Conservation (phyloP, 495 filamentous ascomycete species). For the Aspergillus haitiensis region DNA sequence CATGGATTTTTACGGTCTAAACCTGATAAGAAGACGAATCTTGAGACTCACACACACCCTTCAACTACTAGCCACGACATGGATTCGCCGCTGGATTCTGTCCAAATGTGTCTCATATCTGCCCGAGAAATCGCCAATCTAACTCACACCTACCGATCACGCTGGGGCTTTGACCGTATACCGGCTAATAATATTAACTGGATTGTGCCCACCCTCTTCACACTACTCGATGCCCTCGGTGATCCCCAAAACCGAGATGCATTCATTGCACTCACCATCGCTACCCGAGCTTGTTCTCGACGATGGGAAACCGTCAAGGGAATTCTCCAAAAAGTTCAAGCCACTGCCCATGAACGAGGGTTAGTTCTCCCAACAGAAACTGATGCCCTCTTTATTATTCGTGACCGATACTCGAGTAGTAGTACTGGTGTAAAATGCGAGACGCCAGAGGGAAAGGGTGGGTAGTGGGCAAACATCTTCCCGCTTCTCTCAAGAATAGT, state of each 20-base stretch:
- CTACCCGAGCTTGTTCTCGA: conserved; percentile 28
- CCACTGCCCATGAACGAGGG: conserved; percentile 28
- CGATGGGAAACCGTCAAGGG: conserved; percentile 34
- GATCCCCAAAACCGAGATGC: conserved; percentile 28
- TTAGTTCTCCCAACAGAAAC: conserved; percentile 31
- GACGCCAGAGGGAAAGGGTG: not conserved
- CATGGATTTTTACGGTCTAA: conserved; percentile 17
- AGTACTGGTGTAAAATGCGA: conserved; percentile 5
- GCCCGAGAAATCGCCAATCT: conserved; percentile 27
- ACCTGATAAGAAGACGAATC: not conserved
- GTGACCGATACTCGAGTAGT: conserved; percentile 7
- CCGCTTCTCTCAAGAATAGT: too few species aligned
- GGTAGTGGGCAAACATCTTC: too few species aligned
- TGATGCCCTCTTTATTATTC: conserved; percentile 25
- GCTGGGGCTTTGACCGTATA: conserved; percentile 33
- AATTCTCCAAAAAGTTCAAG: conserved; percentile 29
- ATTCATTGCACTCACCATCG: conserved; percentile 30
- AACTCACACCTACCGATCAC: conserved; percentile 25
- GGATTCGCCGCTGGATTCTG: conserved; percentile 12
- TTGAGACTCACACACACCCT: not conserved
- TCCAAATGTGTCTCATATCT: conserved; percentile 18
- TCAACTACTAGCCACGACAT: not conserved
- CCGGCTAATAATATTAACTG: conserved; percentile 30
- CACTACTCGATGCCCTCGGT: conserved; percentile 30
- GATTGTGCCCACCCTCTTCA: conserved; percentile 34